These are phyloP conservation scores for Cajanus cajan DNA, from an alignment of 306 rosid species.

Conservation along the genomic window DNA sequence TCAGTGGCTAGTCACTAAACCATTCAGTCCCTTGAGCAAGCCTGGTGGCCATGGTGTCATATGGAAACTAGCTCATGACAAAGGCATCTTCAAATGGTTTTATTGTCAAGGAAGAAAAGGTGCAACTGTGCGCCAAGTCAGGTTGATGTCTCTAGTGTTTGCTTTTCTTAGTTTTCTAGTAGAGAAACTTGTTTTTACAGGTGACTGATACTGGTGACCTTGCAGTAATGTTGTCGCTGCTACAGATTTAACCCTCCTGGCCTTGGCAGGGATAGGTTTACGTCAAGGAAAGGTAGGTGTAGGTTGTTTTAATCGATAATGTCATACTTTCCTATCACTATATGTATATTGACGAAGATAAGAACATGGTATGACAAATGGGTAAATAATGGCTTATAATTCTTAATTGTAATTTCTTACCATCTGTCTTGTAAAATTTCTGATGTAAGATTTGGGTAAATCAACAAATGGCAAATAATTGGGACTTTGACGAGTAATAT, in stretches of 20 bases:
- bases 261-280: conserved; percentile 91
- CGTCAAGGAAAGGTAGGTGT: conserved; percentile 74
- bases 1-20: conserved; percentile 75
- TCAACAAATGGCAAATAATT: conserved; percentile 15
- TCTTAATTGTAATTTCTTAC: neutral
- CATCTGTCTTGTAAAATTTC: neutral
- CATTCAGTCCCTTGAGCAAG: conserved; percentile 78
- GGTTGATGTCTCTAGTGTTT: conserved; percentile 41
- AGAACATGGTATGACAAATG: neutral
- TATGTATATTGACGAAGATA: neutral
- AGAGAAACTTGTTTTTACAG: conserved; percentile 27
- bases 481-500: neutral
- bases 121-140: conserved; percentile 93
- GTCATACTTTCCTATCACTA: neutral
- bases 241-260: conserved; percentile 88
- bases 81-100: conserved; percentile 93
- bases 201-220: conserved; percentile 39
- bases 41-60: conserved; percentile 98
- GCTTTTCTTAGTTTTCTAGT: conserved; percentile 7
- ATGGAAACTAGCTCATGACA: conserved; percentile 95
- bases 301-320: conserved; percentile 19
- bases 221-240: conserved; percentile 97
- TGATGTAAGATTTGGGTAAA: neutral
- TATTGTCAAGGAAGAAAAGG: conserved; percentile 84
- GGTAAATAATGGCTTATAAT: neutral